Conservation (phyloP, 139 green algal species). For the Asterochloris sp. region DNA sequence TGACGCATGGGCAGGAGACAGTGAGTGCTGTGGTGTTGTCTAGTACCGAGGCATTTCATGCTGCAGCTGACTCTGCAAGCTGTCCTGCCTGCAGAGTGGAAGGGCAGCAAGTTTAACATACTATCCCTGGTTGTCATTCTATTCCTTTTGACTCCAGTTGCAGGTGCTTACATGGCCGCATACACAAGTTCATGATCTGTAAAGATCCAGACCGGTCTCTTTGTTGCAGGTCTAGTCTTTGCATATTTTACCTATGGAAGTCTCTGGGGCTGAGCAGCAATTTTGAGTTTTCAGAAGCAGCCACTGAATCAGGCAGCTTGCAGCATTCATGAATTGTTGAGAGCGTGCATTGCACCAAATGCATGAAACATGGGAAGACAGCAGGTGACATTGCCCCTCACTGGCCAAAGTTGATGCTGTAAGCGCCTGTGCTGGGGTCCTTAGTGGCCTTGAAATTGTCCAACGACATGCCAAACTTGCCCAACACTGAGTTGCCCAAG, state of each 20-base stretch:
- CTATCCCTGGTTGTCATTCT: background rate
- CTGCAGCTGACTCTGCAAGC: too few relatives aligned
- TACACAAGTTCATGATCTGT: too few relatives aligned
- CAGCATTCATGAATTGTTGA: background rate
- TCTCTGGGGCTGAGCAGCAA: slow-evolving; percentile 4
- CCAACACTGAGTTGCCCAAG: slow-evolving; percentile 92
- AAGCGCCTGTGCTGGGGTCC: slow-evolving; percentile 87
- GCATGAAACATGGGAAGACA: background rate
- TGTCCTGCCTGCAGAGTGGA: background rate
- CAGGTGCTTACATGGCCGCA: background rate
- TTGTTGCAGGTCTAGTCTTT: background rate
- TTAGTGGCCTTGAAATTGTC: slow-evolving; percentile 98
- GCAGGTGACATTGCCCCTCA: background rate
- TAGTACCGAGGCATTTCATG: too few relatives aligned
- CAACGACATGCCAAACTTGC: slow-evolving; percentile 91
- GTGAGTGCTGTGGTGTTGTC: too few relatives aligned
- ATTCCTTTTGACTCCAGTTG: background rate
- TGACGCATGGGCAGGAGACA: slow-evolving; percentile 7
- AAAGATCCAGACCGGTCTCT: too few relatives aligned
- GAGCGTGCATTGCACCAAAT: background rate
- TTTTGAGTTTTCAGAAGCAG: background rate
- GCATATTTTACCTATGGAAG: slow-evolving; percentile 9
- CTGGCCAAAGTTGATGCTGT: slow-evolving; percentile 89
- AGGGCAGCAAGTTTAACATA: slow-evolving; percentile 10
- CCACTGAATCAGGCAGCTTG: background rate